Base-by-base conservation (phyloP, 1,139 yeast genomes). In the Scheffersomyces quercinus region DNA sequence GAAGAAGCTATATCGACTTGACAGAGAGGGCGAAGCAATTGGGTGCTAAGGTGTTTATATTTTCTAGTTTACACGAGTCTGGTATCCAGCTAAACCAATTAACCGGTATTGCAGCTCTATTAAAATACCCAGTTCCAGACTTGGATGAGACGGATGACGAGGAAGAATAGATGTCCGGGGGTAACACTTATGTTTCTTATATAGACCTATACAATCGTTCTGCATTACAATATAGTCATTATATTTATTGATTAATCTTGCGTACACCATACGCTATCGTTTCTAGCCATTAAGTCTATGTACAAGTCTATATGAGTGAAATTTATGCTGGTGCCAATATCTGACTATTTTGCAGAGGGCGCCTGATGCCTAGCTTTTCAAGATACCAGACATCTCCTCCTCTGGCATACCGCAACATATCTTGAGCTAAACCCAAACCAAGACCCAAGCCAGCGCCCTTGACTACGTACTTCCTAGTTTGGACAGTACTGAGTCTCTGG, bases 71-170 rank as follows among this genome's bases (percentile, higher is more conserved):
- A 56, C 98, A 93, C 59, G 95, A 87, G 48, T 80, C 93, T 4
- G 99, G 99, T 9, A 86, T 83, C 49, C 97, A 93, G 63, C 69
- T 93, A 46, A 88, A 89, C 60, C 91, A 87, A 55, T 75, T 93
- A 50, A 88, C 97, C 0, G 99, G 99, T 40, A 79, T 90, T 36
- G 99, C 98, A 0, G 95, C 90, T 39, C 77, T 93, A 35, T 70
- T 91, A 53, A 84, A 82, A 50, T 93, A 86, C 57, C 96, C 98
- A 0, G 70, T 90, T 5, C 88, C 88, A 0, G 96, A 89, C 53
- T 70, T 90, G 39, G 97, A 89, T 55, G 95, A 86, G 41, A 79
- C 81, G 5, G 82, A 78, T 13, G 78, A 73, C 11, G 73, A 67
- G 11, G 74, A 70, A 20, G 67, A 67, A 5, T 30, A 20, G 26